Evolutionary conservation across 179 eudicot species (phyloP).

Genomic region (Dionaea muscipula): DNA sequence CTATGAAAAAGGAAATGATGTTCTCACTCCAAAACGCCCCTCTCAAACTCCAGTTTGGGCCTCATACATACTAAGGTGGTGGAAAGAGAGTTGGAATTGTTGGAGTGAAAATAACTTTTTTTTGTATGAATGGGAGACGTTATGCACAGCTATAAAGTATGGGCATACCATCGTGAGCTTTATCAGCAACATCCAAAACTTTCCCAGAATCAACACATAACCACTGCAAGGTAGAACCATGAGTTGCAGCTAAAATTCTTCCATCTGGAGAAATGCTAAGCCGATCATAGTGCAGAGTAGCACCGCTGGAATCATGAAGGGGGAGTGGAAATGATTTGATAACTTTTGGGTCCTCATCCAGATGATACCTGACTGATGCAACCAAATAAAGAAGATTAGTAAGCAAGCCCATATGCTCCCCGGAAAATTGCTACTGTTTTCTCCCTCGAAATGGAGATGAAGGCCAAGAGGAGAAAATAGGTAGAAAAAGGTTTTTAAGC

Average conservation of each 20-base stretch:
- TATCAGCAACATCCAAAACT: constrained; percentile 68
- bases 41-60: too few relatives aligned
- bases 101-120: neutral
- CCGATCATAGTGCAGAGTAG: constrained; percentile 72
- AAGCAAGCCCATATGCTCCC: neutral
- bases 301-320: constrained; percentile 67
- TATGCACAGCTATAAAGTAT: neutral
- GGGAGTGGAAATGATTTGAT: constrained; percentile 84
- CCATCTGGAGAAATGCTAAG: constrained; percentile 90
- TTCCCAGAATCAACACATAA: constrained; percentile 62
- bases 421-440: neutral
- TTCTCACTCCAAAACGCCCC: too few relatives aligned
- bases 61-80: too few relatives aligned
- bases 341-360: constrained; percentile 96
- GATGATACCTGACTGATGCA: constrained; percentile 79
- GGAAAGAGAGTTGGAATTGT: neutral
- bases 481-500: too few relatives aligned
- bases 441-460: neutral
- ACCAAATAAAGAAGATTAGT: constrained; percentile 11
- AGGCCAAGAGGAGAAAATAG: neutral
- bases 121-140: neutral
- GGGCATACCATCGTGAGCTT: constrained; percentile 74
- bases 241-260: constrained; percentile 73
- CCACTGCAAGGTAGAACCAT: constrained; percentile 80
- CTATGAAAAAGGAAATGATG: too few relatives aligned